Percentiles rank a stretch among this genome's conserved stretches.
These are phyloP conservation scores for Chenopodium formosanum DNA, from an alignment of 148 eudicot species.

Conservation along the genomic window DNA sequence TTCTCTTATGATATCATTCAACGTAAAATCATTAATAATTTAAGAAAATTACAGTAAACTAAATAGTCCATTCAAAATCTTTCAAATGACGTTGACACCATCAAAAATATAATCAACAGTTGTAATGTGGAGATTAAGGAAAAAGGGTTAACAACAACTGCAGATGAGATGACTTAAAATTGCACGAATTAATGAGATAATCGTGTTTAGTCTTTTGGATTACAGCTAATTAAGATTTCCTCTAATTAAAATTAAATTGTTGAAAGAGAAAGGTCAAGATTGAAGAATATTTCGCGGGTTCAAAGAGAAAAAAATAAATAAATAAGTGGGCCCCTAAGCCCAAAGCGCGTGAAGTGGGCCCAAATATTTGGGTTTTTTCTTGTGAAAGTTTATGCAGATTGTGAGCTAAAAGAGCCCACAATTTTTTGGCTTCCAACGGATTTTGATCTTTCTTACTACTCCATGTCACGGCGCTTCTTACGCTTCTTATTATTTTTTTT, in stretches of 20 bases:
- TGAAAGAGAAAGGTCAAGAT: slow-evolving; percentile 7
- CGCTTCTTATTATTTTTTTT: not conserved
- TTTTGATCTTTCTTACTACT: not conserved
- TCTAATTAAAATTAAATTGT: not conserved
- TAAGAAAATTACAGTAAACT: slow-evolving; percentile 1
- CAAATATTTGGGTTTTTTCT: slow-evolving; percentile 8
- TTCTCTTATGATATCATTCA: too few relatives aligned
- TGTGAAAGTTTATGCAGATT: not conserved
- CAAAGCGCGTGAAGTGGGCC: slow-evolving; percentile 35
- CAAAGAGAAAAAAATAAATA: not conserved
- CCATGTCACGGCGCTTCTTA: slow-evolving; percentile 25
- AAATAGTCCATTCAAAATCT: slow-evolving; percentile 25
- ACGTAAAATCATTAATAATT: not conserved
- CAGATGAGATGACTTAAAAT: slow-evolving; percentile 21
- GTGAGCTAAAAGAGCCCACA: not conserved
- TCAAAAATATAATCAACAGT: not conserved
- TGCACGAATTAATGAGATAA: not conserved
- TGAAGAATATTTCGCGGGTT: slow-evolving; percentile 14
- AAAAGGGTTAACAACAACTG: not conserved
- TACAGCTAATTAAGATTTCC: slow-evolving; percentile 12
- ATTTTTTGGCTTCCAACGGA: slow-evolving; percentile 18
- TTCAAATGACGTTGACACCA: slow-evolving; percentile 17
- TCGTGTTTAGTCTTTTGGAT: slow-evolving; percentile 14
- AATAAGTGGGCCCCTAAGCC: slow-evolving; percentile 11
- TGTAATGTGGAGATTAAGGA: not conserved